Evolutionary conservation across 1,284 basidiomycete genomes (phyloP), one percentile per base, ranked within the genome.

Genomic region (Fomitopsis pinicola): DNA sequence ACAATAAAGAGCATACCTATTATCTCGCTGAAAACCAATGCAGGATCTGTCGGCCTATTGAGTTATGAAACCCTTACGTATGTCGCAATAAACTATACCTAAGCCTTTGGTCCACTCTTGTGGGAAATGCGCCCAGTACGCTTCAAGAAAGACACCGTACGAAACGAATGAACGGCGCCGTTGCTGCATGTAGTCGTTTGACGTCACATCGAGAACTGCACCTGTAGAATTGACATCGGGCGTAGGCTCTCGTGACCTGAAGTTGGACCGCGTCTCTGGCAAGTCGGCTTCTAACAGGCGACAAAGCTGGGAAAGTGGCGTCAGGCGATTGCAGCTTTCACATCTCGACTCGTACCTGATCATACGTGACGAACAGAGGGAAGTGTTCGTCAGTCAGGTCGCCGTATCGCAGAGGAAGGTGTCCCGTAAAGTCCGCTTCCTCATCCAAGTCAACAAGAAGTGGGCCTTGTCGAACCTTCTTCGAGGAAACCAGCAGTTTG

Each of bases 311-410:
- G 55, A 58, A 54, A 7, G 17, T 59, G 1, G 15, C 15, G 15
- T 45, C 7, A 45, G 42, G 7, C 15, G 6, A 30, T 5, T 26
- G 28, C 19, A 33, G 53, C 53, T 9, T 36, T 19, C 9, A 53
- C 22, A 53, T 22, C 17, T 40, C 1, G 19, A 58, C 2, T 12
- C 35, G 7, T 64, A 88, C 89, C 60, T 79, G 77, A 63, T 89
- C 82, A 53, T 84, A 86, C 0, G 87, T 88, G 8, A 89, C 67
- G 62, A 91, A 92, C 59, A 91, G 70, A 0, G 89, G 90, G 62
- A 91, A 91, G 67, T 91, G 83, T 0, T 76, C 68, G 36, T 87
- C 86, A 38, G 76, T 68, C 3, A 91, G 73, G 14, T 80, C 77
- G 46, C 85, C 85, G 63, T 84, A 91, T n/a, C 70, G 76, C n/a